Evolutionary conservation across 805 yeast genomes (phyloP), one percentile per base, ranked within the genome.

Genomic region (Kuraishia piskuri): DNA sequence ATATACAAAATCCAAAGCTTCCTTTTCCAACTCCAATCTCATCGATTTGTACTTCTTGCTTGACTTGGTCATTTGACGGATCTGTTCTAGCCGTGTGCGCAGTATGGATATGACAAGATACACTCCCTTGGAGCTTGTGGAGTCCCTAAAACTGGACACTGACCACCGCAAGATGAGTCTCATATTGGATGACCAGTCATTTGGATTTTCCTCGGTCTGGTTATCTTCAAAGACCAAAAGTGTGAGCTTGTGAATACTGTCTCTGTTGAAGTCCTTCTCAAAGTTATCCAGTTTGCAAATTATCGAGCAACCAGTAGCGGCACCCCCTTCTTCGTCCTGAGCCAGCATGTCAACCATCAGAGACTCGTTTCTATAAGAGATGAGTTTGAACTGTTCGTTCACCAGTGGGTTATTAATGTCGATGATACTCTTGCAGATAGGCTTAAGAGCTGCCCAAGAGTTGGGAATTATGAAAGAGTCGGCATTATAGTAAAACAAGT

Each of bases 301-400:
- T 9, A 50, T 3, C 4, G 21, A 10, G 17, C 24, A 26, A 40
- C 50, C 21, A 12, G 22, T 24, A 19, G 7, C 10, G 21, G 21
- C 46, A 24, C 6, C 31, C 20, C 19, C 20, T 17, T n/a, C 48
- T 19, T 21, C 52, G 31, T 40, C 37, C 4, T 10, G 19, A 5
- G 23, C 24, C 25, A n/a, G 31, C 19, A 47, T 9, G 61, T 80
- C 82, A 49, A 82, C 71, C 76, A 83, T 82, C 52, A 86, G 69
- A 2, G 90, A 84, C 67, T 86, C 90, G 63, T 86, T 86, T 61
- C 91, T 69, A 60, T 82, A 84, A 51, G 82, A 77, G 4, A 86
- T 78, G 26, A 85, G 62, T 51, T 83, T 83, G 50, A 83, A 73
- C 54, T 82, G 86, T 47, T 78, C 79, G 22, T 55, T 65, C 52